Evolutionary conservation across 805 yeast species (phyloP).

Genomic region (Saturnispora gosingensis): DNA sequence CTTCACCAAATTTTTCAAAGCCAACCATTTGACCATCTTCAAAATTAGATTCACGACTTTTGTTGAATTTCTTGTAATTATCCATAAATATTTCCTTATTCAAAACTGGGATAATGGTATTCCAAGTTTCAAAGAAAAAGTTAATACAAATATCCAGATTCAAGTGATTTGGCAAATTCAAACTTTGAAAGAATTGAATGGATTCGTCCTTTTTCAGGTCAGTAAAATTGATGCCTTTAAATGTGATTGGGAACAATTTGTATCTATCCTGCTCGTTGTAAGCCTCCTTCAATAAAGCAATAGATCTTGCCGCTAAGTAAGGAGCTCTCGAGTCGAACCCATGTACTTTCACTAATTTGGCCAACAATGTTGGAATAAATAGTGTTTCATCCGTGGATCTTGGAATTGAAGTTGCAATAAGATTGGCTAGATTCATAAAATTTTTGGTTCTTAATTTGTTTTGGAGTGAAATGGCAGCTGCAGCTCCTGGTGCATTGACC

Average conservation of each 20-base stretch:
- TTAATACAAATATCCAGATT: conserved; percentile 62
- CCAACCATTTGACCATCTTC: conserved; percentile 33
- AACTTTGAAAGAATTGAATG: conserved; percentile 33
- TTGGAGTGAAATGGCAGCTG: conserved; percentile 53
- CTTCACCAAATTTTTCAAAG: conserved; percentile 49
- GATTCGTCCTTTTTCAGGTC: conserved; percentile 34
- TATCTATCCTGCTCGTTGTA: conserved; percentile 27
- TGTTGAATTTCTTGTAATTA: conserved; percentile 42
- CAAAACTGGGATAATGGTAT: conserved; percentile 55
- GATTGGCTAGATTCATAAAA: conserved; percentile 39
- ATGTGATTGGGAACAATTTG: conserved; percentile 24
- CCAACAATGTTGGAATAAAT: conserved; percentile 62
- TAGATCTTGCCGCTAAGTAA: conserved; percentile 58
- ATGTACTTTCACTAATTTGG: conserved; percentile 58
- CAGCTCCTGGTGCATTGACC: conserved; percentile 68
- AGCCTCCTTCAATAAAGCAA: conserved; percentile 57
- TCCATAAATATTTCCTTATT: conserved; percentile 60
- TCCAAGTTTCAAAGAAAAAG: conserved; percentile 72
- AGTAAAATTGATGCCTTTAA: conserved; percentile 31
- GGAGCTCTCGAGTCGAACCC: conserved; percentile 68
- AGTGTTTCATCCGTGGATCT: conserved; percentile 72
- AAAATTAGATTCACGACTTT: conserved; percentile 36
- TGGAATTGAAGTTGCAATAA: conserved; percentile 67
- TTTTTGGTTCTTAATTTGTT: conserved; percentile 35
- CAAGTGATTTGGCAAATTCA: conserved; percentile 41